These are phyloP conservation scores for Aspergillus terreus DNA, from an alignment of 2,329 filamentous ascomycete genomes.

Conservation along the genomic window DNA sequence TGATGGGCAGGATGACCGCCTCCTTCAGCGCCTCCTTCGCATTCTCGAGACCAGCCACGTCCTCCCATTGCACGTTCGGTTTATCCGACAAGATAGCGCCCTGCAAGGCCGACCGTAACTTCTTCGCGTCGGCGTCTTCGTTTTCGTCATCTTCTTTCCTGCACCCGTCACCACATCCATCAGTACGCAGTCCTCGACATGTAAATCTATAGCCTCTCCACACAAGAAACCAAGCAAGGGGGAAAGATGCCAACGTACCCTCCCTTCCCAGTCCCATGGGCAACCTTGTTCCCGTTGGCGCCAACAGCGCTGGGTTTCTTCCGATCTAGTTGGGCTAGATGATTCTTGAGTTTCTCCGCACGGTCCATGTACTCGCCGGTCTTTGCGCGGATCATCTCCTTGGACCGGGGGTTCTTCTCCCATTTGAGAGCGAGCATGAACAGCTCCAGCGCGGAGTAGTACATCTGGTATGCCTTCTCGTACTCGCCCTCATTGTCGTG, in stretches of 20 bases:
- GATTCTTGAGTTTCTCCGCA: slow-evolving; percentile 94
- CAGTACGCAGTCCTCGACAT: background rate
- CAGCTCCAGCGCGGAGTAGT: slow-evolving; percentile 92
- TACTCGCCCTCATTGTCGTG: slow-evolving; percentile 94
- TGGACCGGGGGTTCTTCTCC: slow-evolving; percentile 97
- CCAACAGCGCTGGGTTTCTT: slow-evolving; percentile 52
- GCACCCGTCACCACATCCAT: background rate
- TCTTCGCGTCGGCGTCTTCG: slow-evolving; percentile 89
- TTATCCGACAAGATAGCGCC: slow-evolving; percentile 93
- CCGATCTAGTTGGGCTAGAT: slow-evolving; percentile 64
- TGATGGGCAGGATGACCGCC: slow-evolving; percentile 95
- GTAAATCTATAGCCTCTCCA: slow-evolving; percentile 1
- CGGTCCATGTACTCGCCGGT: slow-evolving; percentile 97
- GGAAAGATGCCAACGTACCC: slow-evolving; percentile 39
- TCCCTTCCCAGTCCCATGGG: slow-evolving; percentile 52
- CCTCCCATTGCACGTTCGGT: slow-evolving; percentile 96
- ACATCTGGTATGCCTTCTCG: slow-evolving; percentile 92
- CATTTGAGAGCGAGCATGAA: slow-evolving; percentile 99
- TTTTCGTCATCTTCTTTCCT: slow-evolving; percentile 60
- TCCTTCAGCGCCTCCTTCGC: slow-evolving; percentile 98
- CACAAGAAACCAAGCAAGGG: background rate
- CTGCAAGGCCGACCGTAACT: slow-evolving; percentile 82
- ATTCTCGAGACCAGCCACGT: slow-evolving; percentile 88
- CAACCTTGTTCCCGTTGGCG: slow-evolving; percentile 47
- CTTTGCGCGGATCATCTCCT: slow-evolving; percentile 95